Conservation (phyloP, 768 basidiomycete species). For the Fomitopsis pulvina region DNA sequence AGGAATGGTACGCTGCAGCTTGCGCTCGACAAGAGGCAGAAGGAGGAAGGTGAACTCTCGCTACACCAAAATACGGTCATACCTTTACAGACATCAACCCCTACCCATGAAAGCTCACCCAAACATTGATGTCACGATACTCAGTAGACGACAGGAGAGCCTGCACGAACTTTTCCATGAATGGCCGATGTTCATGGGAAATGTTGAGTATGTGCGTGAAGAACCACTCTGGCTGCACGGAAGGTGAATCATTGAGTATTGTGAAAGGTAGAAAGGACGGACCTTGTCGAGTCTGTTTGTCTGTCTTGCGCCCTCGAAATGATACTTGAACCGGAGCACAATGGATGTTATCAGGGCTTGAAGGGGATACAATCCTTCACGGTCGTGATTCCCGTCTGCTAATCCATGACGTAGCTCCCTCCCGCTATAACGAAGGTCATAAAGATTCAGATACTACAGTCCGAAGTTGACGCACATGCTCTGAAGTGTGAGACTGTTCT, state of each 20-base stretch:
- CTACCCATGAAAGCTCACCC: constrained; percentile 38
- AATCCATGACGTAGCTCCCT: constrained; percentile 33
- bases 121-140: constrained; percentile 60
- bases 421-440: constrained; percentile 34
- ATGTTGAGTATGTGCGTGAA: constrained; percentile 88
- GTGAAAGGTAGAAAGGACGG: neutral
- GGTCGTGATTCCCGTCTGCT: constrained; percentile 28
- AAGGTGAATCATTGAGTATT: neutral
- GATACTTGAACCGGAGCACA: constrained; percentile 85
- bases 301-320: constrained; percentile 80
- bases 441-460: neutral
- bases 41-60: constrained; percentile 79
- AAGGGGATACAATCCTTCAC: constrained; percentile 75
- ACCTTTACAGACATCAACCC: neutral
- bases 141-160: constrained; percentile 57
- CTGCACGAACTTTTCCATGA: constrained; percentile 75
- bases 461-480: constrained; percentile 48
- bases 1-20: constrained; percentile 71
- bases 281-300: constrained; percentile 96
- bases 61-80: constrained; percentile 31
- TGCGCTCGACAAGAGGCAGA: constrained; percentile 68
- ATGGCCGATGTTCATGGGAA: constrained; percentile 74
- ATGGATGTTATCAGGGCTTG: constrained; percentile 82
- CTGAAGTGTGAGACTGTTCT: constrained; percentile 73
- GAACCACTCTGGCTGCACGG: constrained; percentile 90